Evolutionary conservation across 2,329 filamentous ascomycete genomes (phyloP).

Genomic region (Cytospora chrysosperma): DNA sequence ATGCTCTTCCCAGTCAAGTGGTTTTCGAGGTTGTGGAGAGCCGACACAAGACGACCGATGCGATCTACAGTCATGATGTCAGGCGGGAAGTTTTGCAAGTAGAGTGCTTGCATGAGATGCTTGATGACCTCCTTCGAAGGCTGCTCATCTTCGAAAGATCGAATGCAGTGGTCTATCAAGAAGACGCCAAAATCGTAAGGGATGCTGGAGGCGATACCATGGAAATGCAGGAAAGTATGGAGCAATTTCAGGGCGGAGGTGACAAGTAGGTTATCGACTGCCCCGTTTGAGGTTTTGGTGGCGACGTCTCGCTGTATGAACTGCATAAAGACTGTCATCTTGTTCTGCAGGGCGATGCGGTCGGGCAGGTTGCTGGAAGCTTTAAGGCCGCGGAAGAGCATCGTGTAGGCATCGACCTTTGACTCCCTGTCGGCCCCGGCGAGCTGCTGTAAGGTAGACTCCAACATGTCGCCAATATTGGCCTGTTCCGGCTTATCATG

Average conservation of each 20-base stretch:
- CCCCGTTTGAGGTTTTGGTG: constrained; percentile 55
- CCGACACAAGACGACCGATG: constrained; percentile 67
- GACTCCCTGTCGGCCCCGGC: constrained; percentile 69
- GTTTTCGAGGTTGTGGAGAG: constrained; percentile 70
- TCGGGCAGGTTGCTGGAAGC: constrained; percentile 82
- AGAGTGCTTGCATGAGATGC: constrained; percentile 77
- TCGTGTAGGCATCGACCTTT: constrained; percentile 82
- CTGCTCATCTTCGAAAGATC: constrained; percentile 65
- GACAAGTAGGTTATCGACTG: constrained; percentile 66
- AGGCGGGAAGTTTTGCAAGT: constrained; percentile 73
- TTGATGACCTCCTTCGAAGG: constrained; percentile 76
- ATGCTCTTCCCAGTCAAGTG: constrained; percentile 79
- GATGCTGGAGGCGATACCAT: constrained; percentile 67
- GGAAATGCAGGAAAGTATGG: constrained; percentile 72
- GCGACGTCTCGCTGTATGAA: constrained; percentile 83
- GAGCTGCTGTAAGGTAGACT: constrained; percentile 80
- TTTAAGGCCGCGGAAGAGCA: constrained; percentile 72
- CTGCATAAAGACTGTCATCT: constrained; percentile 73
- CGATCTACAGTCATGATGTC: constrained; percentile 73
- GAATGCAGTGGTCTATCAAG: constrained; percentile 77
- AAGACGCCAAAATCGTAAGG: constrained; percentile 77
- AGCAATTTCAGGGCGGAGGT: constrained; percentile 78
- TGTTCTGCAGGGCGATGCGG: constrained; percentile 67
- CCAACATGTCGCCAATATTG: constrained; percentile 76
- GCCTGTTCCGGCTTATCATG: constrained; percentile 38